phyloP scores from a whole-genome alignment of 2,329 filamentous ascomycete species.

The Pseudopyrenochaeta lycopersici region DNA sequence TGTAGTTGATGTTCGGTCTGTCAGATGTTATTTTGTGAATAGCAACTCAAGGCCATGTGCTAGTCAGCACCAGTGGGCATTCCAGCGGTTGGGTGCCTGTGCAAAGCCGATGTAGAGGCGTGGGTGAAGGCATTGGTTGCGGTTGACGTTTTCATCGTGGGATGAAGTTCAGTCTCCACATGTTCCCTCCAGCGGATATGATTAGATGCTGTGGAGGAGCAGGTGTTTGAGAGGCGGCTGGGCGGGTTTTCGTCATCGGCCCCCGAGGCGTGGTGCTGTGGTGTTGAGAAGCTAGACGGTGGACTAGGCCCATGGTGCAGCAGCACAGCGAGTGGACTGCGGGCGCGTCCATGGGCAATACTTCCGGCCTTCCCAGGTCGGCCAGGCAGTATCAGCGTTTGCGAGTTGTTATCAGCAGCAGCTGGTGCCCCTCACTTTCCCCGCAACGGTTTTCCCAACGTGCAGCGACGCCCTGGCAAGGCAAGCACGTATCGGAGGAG shows the following conservation, averaged over 20 bases:
- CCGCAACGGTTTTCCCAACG: not conserved
- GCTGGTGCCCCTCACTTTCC: not conserved
- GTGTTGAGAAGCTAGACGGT: slow-evolving; percentile 38
- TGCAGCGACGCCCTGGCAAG: not conserved
- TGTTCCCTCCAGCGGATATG: slow-evolving; percentile 17
- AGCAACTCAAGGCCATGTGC: too few species aligned
- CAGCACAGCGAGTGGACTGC: slow-evolving; percentile 12
- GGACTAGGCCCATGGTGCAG: slow-evolving; percentile 28
- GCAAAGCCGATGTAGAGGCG: too few species aligned
- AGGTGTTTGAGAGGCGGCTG: slow-evolving; percentile 15
- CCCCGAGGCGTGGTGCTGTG: slow-evolving; percentile 17
- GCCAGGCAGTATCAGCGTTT: not conserved
- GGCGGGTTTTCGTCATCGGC: slow-evolving; percentile 21
- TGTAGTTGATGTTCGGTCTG: too few species aligned
- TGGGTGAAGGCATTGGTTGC: not conserved
- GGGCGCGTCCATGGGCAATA: not conserved
- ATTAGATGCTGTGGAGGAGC: slow-evolving; percentile 17
- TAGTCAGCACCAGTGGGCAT: too few species aligned
- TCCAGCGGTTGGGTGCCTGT: too few species aligned
- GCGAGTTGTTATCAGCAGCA: not conserved
- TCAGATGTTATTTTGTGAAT: too few species aligned
- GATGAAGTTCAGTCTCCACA: slow-evolving; percentile 14
- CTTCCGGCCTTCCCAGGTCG: not conserved
- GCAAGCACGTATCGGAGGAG: not conserved
- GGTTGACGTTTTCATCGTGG: not conserved